Evolutionary conservation across 2,329 filamentous ascomycete species (phyloP).

Genomic region (Sarocladium kiliense): DNA sequence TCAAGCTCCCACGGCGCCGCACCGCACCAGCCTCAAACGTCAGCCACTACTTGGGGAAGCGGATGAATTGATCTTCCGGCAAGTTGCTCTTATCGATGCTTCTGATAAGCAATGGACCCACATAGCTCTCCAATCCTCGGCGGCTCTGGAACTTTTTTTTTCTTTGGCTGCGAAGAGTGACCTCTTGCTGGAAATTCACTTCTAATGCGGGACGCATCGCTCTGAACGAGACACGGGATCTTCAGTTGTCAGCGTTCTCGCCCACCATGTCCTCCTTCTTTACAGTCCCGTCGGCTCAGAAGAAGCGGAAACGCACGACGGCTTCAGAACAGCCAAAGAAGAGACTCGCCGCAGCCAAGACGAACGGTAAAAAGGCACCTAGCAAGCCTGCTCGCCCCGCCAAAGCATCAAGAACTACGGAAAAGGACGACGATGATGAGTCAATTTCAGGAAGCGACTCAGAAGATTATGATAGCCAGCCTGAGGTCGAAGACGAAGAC

Average conservation of each 20-base stretch:
- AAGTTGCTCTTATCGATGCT: neutral
- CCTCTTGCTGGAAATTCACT: conserved; percentile 21
- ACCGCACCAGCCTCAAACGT: neutral
- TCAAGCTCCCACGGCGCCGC: conserved; percentile 9
- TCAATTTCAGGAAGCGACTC: conserved; percentile 85
- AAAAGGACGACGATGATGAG: conserved; percentile 46
- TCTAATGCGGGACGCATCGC: conserved; percentile 20
- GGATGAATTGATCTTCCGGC: too few species aligned
- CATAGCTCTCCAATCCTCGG: conserved; percentile 16
- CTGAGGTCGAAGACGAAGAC: conserved; percentile 39
- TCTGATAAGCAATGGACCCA: conserved; percentile 2
- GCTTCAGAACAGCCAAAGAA: conserved; percentile 55
- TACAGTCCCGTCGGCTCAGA: conserved; percentile 77
- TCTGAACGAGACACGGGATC: conserved; percentile 3
- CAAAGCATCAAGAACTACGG: conserved; percentile 38
- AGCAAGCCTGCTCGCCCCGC: conserved; percentile 33
- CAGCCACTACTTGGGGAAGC: too few species aligned
- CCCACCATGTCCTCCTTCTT: conserved; percentile 89
- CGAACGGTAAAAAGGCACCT: conserved; percentile 29
- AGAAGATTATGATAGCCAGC: conserved; percentile 52
- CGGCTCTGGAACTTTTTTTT: conserved; percentile 35
- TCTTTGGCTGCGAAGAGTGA: conserved; percentile 18
- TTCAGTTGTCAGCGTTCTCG: neutral
- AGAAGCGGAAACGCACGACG: conserved; percentile 76
- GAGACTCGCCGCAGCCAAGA: conserved; percentile 44